These are phyloP conservation scores for Lodderomyces oxycetoniae DNA, from an alignment of 1,139 yeast species.

Conservation along the genomic window DNA sequence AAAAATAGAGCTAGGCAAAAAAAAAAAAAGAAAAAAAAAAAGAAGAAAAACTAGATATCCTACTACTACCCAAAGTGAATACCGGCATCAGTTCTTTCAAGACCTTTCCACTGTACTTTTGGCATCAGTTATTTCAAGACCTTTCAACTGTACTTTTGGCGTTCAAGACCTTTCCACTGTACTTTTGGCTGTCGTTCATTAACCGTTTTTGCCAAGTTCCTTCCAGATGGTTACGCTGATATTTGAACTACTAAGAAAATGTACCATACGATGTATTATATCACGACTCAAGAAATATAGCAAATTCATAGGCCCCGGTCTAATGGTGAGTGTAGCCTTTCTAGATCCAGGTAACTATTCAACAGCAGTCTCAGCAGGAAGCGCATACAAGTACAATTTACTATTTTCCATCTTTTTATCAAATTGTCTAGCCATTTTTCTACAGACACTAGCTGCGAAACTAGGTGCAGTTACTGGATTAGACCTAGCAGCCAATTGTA, in stretches of 20 bases:
- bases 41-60: too few relatives aligned
- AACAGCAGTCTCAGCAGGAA: conserved; percentile 91
- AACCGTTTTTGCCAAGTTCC: too few relatives aligned
- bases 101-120: too few relatives aligned
- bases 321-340: conserved; percentile 92
- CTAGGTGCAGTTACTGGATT: conserved; percentile 89
- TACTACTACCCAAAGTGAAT: too few relatives aligned
- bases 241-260: conserved; percentile 4
- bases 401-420: conserved; percentile 77
- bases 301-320: conserved; percentile 83
- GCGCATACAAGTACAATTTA: conserved; percentile 77
- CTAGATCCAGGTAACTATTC: conserved; percentile 98
- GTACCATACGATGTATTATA: conserved; percentile 6
- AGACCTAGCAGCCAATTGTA: conserved; percentile 83
- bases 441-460: conserved; percentile 80
- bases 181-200: too few relatives aligned
- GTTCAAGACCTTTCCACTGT: too few relatives aligned
- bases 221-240: conserved; percentile 4
- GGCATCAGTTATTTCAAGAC: too few relatives aligned
- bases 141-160: too few relatives aligned
- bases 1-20: too few relatives aligned
- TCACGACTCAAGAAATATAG: conserved; percentile 44
- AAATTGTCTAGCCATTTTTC: conserved; percentile 79
- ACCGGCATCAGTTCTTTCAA: too few relatives aligned
- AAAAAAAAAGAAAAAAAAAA: too few relatives aligned